These are phyloP conservation scores for Heracleum sosnowskyi DNA, from an alignment of 129 eudicot genomes.

Conservation along the genomic window DNA sequence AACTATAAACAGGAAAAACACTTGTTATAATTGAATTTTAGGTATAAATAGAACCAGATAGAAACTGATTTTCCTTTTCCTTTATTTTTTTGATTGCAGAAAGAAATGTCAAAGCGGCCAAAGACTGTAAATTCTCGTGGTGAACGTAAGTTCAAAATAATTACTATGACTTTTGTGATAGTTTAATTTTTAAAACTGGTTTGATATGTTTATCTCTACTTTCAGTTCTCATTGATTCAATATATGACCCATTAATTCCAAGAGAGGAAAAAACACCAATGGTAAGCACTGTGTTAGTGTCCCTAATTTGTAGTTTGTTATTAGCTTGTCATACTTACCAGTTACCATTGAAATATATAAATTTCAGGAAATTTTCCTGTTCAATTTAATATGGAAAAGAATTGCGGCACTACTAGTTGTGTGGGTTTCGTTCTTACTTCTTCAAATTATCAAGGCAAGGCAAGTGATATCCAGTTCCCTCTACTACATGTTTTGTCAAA, in stretches of 20 bases:
- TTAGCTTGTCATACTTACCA: not conserved
- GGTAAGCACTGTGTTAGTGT: slow-evolving; percentile 27
- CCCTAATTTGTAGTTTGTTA: not conserved
- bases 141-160: slow-evolving; percentile 50
- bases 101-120: slow-evolving; percentile 44
- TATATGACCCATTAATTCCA: slow-evolving; percentile 58
- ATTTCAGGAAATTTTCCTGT: slow-evolving; percentile 54
- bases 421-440: slow-evolving; percentile 64
- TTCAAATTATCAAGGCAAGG: slow-evolving; percentile 77
- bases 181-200: not conserved
- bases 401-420: slow-evolving; percentile 42
- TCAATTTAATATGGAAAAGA: slow-evolving; percentile 59
- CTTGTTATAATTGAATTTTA: not conserved
- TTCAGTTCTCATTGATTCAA: slow-evolving; percentile 72
- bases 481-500: not conserved
- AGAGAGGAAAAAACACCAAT: slow-evolving; percentile 62
- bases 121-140: slow-evolving; percentile 59
- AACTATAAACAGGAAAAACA: not conserved
- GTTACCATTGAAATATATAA: not conserved
- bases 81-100: slow-evolving; percentile 34
- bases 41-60: not conserved
- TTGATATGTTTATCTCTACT: not conserved
- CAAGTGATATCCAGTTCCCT: slow-evolving; percentile 17
- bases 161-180: not conserved
- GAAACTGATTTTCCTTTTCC: not conserved